Evolutionary conservation across 78 protist genomes (phyloP), one percentile per base, ranked within the genome.

Genomic region (Diacronema lutheri): DNA sequence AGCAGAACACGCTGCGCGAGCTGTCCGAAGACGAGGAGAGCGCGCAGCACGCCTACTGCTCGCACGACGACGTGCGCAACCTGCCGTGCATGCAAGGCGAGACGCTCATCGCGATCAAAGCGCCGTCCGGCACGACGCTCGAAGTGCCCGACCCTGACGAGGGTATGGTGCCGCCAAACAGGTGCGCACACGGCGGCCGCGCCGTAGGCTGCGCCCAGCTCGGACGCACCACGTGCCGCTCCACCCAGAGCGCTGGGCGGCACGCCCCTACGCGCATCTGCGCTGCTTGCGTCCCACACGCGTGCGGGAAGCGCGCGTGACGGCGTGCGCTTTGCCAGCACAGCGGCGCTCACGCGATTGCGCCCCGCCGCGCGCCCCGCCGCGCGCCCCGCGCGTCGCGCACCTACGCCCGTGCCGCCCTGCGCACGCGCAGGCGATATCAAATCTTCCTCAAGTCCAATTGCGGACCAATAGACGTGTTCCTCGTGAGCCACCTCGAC

Each of bases 101-200:
- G 19, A 76, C 82, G 19, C 82, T 76, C n/a, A 76, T 76, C 60
- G 44, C 82, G 10, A 55, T 76, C 87, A 83, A 83, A 46, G 97
- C 98, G 14, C 96, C 98, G 9, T 55, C 88, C 0, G 98, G 97
- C 31, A 93, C 96, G 37, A 86, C 87, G n/a, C 87, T 96, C 33
- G 94, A 90, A 46, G 95, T 96, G 19, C 95, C 97, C 0, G 96
- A 96, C 38, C 95, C 95, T 1, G 95, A 94, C 35, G 93, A 93
- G 66, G 86, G 79, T 13, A 71, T 71, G 79, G 57, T 21, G 37
- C 26, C 11, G 5, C 41, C 41, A 31, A 56, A 71, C n/a, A 57
- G 79, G 20, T 31, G 79, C 50, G 50, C 50, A 44, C 16, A 44
- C 50, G 50, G 16, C 50, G 16, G 50, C 16, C 16, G 50, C 16